Base-by-base conservation (phyloP, 139 green algal genomes). In the Ulvella scutata region DNA sequence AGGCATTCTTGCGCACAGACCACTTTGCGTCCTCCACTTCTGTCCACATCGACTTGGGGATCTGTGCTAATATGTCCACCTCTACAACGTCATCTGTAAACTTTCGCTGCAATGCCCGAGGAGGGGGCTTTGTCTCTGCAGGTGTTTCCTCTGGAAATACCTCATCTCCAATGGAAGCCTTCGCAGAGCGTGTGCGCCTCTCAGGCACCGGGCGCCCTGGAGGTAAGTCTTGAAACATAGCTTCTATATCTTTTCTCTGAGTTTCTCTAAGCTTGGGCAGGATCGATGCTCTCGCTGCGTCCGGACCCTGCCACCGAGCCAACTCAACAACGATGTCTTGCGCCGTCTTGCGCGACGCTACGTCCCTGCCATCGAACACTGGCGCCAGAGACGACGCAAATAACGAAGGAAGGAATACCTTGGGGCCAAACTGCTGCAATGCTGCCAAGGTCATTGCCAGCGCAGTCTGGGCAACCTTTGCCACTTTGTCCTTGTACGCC, bases 21-120 rank as follows among this genome's bases (percentile, higher is more conserved):
- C 93, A 98, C 79, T 98, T 98, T 38, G 87, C 87, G n/a, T 82
- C 73, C 26, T 85, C 85, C 3, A 96, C 73, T 28, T 84, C 85
- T 2, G 88, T 86, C 88, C 89, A 96, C 43, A 95, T 96, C 2
- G 84, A 77, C 51, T 80, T 75, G 38, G 72, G 67, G 36, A 43
- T 44, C 17, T 34, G 31, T 10, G 51, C 51, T 13, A 67, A 26
- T 7, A 67, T 26, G 20, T 67, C 51, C 13, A 67, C 51, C 6
- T n/a, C n/a, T 26, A 36, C 51, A 23, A 67, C 31, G 6, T 36
- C 0, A 67, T 67, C 51, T 36, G 6, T 67, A 6, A 36, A n/a
- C 13, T 67, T 26, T 26, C 6, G 4, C 31, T n/a, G 51, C 9
- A 23, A n/a, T 29, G 51, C 51, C 13, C n/a, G 13, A 23, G 2